Conservation (phyloP, 495 filamentous ascomycete genomes). For the Hyaloscypha variabilis region DNA sequence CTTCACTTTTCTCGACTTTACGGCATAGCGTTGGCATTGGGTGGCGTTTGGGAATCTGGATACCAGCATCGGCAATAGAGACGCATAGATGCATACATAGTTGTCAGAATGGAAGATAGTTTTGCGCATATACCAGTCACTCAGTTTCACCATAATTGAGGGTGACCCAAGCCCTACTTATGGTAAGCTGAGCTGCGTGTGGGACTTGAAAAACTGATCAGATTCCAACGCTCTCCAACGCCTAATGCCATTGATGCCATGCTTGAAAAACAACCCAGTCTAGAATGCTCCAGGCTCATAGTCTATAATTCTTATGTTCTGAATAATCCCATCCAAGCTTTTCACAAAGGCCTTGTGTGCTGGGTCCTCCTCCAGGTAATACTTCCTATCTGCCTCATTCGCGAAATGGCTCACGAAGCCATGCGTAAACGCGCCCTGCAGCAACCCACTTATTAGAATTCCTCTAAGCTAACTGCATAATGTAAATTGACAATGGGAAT, state of each 20-base stretch:
- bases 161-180: not conserved
- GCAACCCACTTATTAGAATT: not conserved
- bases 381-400: constrained; percentile 55
- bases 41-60: constrained; percentile 27
- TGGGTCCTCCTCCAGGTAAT: constrained; percentile 54
- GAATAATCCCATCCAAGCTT: constrained; percentile 36
- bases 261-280: not conserved
- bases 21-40: constrained; percentile 29
- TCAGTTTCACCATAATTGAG: not conserved
- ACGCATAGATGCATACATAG: constrained; percentile 24
- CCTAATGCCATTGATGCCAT: not conserved
- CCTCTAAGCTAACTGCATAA: not conserved
- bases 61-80: constrained; percentile 29
- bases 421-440: constrained; percentile 46
- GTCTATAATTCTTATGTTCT: constrained; percentile 47
- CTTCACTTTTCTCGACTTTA: constrained; percentile 15
- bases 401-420: constrained; percentile 66
- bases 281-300: constrained; percentile 42
- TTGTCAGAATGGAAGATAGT: not conserved
- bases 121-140: not conserved
- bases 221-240: not conserved
- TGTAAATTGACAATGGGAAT: not conserved
- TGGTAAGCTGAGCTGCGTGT: too few relatives aligned
- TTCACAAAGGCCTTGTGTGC: constrained; percentile 50
- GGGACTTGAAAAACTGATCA: not conserved